Percentiles rank a stretch among this genome's conserved stretches.
These are phyloP conservation scores for Dactylellina sp. DNA, from an alignment of 2,329 filamentous ascomycete genomes.

Conservation along the genomic window DNA sequence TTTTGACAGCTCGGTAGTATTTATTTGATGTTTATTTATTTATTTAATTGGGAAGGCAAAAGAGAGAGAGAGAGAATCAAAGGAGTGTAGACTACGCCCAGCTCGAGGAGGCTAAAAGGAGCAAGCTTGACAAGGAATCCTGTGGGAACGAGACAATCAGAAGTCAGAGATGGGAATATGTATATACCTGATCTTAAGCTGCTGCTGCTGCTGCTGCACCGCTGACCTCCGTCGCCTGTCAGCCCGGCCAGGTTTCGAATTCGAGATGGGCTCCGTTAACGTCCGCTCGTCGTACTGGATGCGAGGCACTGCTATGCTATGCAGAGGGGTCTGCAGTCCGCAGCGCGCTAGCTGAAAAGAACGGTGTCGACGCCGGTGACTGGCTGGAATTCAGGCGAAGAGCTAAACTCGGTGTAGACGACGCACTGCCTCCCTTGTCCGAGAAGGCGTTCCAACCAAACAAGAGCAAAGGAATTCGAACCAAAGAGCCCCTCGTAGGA, in stretches of 20 bases:
- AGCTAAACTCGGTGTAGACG: constrained; percentile 43
- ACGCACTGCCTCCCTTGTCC: constrained; percentile 50
- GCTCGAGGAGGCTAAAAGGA: constrained; percentile 30
- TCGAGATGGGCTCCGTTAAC: constrained; percentile 26
- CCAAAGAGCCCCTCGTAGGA: constrained; percentile 21
- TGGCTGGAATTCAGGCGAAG: constrained; percentile 47
- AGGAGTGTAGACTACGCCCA: constrained; percentile 18
- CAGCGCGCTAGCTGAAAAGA: constrained; percentile 55
- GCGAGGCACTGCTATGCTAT: constrained; percentile 45
- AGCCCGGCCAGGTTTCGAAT: constrained; percentile 44
- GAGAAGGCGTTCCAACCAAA: constrained; percentile 23
- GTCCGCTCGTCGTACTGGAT: constrained; percentile 38
- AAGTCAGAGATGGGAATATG: constrained; percentile 10
- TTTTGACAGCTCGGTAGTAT: constrained; percentile 8
- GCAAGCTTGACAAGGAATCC: constrained; percentile 20
- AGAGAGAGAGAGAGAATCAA: constrained; percentile 7
- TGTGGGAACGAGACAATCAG: constrained; percentile 19
- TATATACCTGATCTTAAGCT: constrained; percentile 47
- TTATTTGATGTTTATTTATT: too few relatives aligned
- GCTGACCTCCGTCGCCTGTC: constrained; percentile 5
- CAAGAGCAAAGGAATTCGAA: constrained; percentile 7
- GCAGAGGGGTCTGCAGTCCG: constrained; percentile 40
- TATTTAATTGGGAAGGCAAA: background rate
- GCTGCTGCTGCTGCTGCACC: constrained; percentile 14
- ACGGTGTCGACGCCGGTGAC: constrained; percentile 33